Conservation (phyloP, 208 protist genomes). For the Crithidia brevicula region DNA sequence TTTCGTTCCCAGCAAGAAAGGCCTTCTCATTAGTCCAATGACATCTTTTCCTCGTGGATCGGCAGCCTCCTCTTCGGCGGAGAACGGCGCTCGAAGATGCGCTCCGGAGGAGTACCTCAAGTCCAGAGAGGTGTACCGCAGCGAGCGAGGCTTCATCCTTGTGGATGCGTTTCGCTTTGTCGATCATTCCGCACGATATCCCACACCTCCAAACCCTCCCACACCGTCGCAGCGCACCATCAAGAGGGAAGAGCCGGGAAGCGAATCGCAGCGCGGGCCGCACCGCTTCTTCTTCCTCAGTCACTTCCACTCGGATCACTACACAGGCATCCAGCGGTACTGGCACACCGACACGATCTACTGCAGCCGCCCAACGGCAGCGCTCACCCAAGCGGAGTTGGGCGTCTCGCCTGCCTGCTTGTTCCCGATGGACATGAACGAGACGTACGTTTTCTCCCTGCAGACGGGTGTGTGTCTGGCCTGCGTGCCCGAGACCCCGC, state of each 20-base stretch:
- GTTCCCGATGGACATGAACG: constrained; percentile 48
- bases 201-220: neutral
- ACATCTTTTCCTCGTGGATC: neutral
- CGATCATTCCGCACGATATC: neutral
- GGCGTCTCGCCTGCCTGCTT: constrained; percentile 49
- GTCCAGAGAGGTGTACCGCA: constrained; percentile 57
- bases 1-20: no score
- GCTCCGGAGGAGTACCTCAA: constrained; percentile 50
- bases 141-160: constrained; percentile 42
- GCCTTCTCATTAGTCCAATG: neutral
- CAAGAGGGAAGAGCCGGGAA: no score
- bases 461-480: constrained; percentile 28
- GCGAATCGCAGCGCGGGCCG: neutral
- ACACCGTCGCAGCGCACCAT: no score
- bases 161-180: constrained; percentile 81
- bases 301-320: constrained; percentile 94
- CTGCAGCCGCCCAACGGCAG: constrained; percentile 65
- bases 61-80: neutral
- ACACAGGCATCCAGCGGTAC: constrained; percentile 54
- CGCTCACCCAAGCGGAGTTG: constrained; percentile 51
- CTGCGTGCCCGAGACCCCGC: constrained; percentile 19
- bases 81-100: neutral
- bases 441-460: constrained; percentile 62
- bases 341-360: constrained; percentile 73
- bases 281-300: constrained; percentile 79